These are phyloP conservation scores for Nitzschia sp. DNA, from an alignment of 108 stramenopile genomes.

Conservation along the genomic window DNA sequence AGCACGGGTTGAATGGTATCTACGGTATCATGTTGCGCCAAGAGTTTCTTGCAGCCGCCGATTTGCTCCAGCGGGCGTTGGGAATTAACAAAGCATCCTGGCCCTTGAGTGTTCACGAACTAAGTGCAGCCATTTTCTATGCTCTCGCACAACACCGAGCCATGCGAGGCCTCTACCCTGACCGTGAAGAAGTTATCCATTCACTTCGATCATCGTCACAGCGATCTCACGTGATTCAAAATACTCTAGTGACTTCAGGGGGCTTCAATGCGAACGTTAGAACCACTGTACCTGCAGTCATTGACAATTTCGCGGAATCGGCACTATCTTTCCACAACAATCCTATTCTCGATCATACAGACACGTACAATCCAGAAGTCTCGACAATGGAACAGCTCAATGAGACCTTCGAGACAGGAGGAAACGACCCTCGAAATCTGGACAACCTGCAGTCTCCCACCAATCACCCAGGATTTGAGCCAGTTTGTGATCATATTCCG, in stretches of 20 bases:
- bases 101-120: conserved; percentile 88
- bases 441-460: background rate
- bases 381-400: conserved; percentile 10
- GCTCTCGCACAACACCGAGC: conserved; percentile 89
- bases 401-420: conserved; percentile 9
- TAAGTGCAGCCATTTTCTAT: conserved; percentile 96
- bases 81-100: conserved; percentile 85
- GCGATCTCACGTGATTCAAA: background rate
- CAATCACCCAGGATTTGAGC: conserved; percentile 34
- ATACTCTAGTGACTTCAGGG: background rate
- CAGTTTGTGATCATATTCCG: conserved; percentile 72
- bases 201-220: conserved; percentile 27
- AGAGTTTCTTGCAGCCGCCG: conserved; percentile 93
- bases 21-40: conserved; percentile 87
- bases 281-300: background rate
- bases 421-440: conserved; percentile 7
- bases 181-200: conserved; percentile 82
- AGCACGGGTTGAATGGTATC: conserved; percentile 90
- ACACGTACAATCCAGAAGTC: conserved; percentile 29
- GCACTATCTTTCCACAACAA: conserved; percentile 29
- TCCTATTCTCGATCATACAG: conserved; percentile 31
- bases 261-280: background rate
- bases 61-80: conserved; percentile 75
- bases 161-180: conserved; percentile 81
- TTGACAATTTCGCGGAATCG: conserved; percentile 28